A percentile compares a stretch with the other conserved stretches of the same genome.
These are phyloP conservation scores for Zymoseptoria ardabiliae DNA, from an alignment of 2,329 filamentous ascomycete genomes.

Conservation along the genomic window DNA sequence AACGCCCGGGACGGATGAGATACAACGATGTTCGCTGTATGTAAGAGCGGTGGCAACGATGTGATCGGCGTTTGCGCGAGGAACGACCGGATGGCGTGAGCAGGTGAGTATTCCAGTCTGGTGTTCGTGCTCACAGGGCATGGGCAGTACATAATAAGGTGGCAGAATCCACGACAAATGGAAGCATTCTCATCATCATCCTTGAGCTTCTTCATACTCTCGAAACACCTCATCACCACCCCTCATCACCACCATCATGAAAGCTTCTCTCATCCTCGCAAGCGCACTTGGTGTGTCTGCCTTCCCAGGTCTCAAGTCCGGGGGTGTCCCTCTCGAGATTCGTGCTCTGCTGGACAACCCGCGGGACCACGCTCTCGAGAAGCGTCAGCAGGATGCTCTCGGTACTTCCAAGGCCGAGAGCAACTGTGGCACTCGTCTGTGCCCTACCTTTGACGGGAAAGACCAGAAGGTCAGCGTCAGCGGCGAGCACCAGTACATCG, in stretches of 20 bases:
- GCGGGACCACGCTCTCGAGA: slow-evolving; percentile 4
- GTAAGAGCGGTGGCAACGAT: not conserved
- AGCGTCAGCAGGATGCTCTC: slow-evolving; percentile 12
- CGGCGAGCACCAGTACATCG: slow-evolving; percentile 13
- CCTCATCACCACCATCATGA: slow-evolving; percentile 7
- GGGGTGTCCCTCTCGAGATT: slow-evolving; percentile 3
- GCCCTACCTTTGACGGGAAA: slow-evolving; percentile 13
- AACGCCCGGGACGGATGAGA: not conserved
- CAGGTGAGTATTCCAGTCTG: not conserved
- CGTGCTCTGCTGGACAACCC: slow-evolving; percentile 7
- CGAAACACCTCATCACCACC: not conserved
- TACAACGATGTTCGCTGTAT: not conserved
- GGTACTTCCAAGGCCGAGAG: slow-evolving; percentile 13
- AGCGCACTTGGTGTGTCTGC: slow-evolving; percentile 14
- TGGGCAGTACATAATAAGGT: not conserved
- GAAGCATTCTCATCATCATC: not conserved
- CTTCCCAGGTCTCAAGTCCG: slow-evolving; percentile 7
- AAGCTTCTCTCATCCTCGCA: slow-evolving; percentile 13
- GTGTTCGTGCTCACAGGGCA: not conserved
- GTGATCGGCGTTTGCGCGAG: not conserved
- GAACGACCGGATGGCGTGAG: not conserved
- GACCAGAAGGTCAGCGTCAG: slow-evolving; percentile 14
- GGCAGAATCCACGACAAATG: not conserved
- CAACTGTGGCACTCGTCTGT: slow-evolving; percentile 12
- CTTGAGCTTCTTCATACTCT: not conserved